Conservation (phyloP, 2,329 filamentous ascomycete genomes). For the Macrophomina pseudophaseolina region DNA sequence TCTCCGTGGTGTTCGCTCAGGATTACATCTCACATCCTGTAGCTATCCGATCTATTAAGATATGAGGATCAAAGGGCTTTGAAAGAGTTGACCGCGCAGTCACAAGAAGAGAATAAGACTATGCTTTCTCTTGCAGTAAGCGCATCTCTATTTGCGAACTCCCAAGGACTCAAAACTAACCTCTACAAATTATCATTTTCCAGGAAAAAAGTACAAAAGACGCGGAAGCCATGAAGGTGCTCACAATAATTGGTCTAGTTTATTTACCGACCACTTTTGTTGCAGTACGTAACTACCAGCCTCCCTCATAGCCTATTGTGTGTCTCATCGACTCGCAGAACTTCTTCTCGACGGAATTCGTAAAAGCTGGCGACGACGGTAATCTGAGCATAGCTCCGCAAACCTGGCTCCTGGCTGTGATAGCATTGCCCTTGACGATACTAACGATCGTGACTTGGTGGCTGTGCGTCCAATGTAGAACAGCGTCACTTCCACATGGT, state of each 20-base stretch:
- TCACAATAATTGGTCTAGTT: constrained; percentile 9
- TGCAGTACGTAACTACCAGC: background rate
- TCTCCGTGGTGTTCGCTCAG: no score
- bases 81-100: constrained; percentile 13
- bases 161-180: background rate
- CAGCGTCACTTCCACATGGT: no score
- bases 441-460: constrained; percentile 4
- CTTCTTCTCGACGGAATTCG: constrained; percentile 15
- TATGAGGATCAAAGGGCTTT: constrained; percentile 27
- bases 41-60: constrained; percentile 27
- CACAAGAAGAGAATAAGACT: background rate
- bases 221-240: background rate
- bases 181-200: background rate
- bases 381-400: background rate
- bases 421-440: constrained; percentile 4
- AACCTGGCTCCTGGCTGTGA: background rate
- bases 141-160: background rate
- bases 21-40: background rate
- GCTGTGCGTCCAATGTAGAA: background rate
- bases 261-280: constrained; percentile 11
- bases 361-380: background rate
- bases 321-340: background rate
- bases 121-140: constrained; percentile 18
- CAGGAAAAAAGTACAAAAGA: constrained; percentile 7
- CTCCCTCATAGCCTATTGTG: no score